A percentile compares a stretch with the other conserved stretches of the same genome.
phyloP scores from a whole-genome alignment of 768 basidiomycete species.

The Vararia minispora region DNA sequence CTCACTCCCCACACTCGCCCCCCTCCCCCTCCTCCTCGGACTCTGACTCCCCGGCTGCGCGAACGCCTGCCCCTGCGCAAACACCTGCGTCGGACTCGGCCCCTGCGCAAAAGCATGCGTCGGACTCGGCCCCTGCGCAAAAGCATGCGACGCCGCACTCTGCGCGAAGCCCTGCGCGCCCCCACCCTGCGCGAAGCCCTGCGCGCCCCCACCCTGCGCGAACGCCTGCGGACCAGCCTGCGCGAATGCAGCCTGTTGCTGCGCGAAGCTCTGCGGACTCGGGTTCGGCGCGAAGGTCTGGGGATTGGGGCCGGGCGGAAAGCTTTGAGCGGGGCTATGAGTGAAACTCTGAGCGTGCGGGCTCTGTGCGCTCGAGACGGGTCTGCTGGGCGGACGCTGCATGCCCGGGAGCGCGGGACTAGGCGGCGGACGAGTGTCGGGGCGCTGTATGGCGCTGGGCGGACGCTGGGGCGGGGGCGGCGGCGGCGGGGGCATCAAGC shows the following conservation, averaged over 20 bases:
- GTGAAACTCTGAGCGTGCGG: constrained; percentile 11
- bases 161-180: constrained; percentile 9
- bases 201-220: constrained; percentile 13
- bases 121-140: constrained; percentile 5
- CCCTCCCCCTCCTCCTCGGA: no score
- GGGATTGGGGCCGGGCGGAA: constrained; percentile 6
- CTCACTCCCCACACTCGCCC: no score
- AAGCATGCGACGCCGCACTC: constrained; percentile 6
- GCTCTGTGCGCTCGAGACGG: constrained; percentile 15
- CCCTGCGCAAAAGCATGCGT: constrained; percentile 2
- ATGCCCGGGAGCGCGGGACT: constrained; percentile 15
- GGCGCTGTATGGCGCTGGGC: constrained; percentile 12
- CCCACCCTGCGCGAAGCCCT: not conserved
- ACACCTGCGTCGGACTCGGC: constrained; percentile 5
- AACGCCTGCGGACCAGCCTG: constrained; percentile 9
- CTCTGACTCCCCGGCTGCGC: not conserved
- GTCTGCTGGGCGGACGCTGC: constrained; percentile 21
- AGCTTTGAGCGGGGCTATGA: constrained; percentile 12
- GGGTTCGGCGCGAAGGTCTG: constrained; percentile 4
- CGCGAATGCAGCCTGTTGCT: constrained; percentile 7
- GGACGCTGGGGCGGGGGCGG: constrained; percentile 14
- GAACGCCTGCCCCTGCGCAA: not conserved
- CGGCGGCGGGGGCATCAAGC: constrained; percentile 17
- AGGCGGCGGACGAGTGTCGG: constrained; percentile 4
- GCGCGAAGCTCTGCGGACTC: constrained; percentile 6